Percentiles rank a stretch among this genome's conserved stretches.
Evolutionary conservation across 83 land plant genomes (phyloP).

Genomic region (Thuja plicata): DNA sequence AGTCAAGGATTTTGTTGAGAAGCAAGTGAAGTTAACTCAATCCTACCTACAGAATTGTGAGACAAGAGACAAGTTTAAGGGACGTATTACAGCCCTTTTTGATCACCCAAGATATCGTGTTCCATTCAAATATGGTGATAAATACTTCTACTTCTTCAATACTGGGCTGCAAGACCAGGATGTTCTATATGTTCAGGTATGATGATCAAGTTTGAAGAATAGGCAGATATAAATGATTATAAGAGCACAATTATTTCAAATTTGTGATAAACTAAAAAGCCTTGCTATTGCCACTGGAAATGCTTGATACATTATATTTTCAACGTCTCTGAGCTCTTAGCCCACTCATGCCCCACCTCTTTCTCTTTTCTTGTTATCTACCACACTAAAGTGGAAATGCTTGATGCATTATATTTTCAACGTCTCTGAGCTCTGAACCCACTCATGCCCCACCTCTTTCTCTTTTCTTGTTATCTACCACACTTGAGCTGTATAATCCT

Average conservation of each 20-base stretch:
- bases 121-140: slow-evolving; percentile 76
- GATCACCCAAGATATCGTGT: slow-evolving; percentile 77
- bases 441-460: no score
- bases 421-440: no score
- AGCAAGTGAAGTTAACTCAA: slow-evolving; percentile 69
- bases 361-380: no score
- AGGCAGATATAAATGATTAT: neutral
- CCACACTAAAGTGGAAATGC: no score
- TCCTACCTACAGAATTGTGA: slow-evolving; percentile 64
- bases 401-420: no score
- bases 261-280: neutral
- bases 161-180: slow-evolving; percentile 88
- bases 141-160: slow-evolving; percentile 86
- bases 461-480: no score
- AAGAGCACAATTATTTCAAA: neutral
- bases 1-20: slow-evolving; percentile 79
- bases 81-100: slow-evolving; percentile 58
- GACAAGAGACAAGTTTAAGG: slow-evolving; percentile 55
- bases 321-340: no score
- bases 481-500: no score
- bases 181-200: slow-evolving; percentile 87
- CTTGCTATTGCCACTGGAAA: no score
- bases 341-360: no score
- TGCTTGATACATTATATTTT: no score
- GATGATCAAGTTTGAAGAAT: neutral